Percentiles rank a stretch among this genome's conserved stretches.
These are phyloP conservation scores for Pseudopithomyces maydicus DNA, from an alignment of 2,329 filamentous ascomycete species.

Conservation along the genomic window DNA sequence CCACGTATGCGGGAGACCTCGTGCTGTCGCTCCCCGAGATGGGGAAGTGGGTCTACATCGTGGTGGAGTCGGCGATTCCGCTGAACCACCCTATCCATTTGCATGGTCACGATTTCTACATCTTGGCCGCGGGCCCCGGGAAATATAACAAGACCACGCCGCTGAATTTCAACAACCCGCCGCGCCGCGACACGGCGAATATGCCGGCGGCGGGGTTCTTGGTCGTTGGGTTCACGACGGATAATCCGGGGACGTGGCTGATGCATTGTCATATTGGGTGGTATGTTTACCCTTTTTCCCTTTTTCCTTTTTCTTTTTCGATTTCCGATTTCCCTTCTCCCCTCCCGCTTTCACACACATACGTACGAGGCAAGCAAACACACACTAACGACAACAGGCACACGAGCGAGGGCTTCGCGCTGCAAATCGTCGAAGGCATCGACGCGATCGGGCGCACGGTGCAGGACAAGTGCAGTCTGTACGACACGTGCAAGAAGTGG, in stretches of 20 bases:
- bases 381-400: conserved; percentile 23
- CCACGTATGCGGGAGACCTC: not conserved
- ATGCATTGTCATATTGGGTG: conserved; percentile 36
- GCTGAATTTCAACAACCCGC: conserved; percentile 35
- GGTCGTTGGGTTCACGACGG: conserved; percentile 34
- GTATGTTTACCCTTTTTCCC: too few species aligned
- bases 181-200: conserved; percentile 32
- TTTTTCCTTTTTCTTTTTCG: too few species aligned
- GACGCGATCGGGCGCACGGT: conserved; percentile 16
- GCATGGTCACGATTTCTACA: conserved; percentile 22
- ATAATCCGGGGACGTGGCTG: conserved; percentile 41
- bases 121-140: conserved; percentile 45
- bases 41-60: conserved; percentile 26
- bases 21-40: too few species aligned
- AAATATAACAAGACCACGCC: conserved; percentile 20
- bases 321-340: too few species aligned
- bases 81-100: conserved; percentile 46
- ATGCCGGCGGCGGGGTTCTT: conserved; percentile 27
- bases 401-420: conserved; percentile 44
- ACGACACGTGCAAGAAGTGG: conserved; percentile 27
- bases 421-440: conserved; percentile 55
- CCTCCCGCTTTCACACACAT: too few species aligned
- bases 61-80: conserved; percentile 37
- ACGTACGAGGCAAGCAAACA: too few species aligned
- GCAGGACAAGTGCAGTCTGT: conserved; percentile 20